Percentiles rank a stretch among this genome's conserved stretches.
Conservation (phyloP, 2,329 filamentous ascomycete species). For the Colletotrichum lini region DNA sequence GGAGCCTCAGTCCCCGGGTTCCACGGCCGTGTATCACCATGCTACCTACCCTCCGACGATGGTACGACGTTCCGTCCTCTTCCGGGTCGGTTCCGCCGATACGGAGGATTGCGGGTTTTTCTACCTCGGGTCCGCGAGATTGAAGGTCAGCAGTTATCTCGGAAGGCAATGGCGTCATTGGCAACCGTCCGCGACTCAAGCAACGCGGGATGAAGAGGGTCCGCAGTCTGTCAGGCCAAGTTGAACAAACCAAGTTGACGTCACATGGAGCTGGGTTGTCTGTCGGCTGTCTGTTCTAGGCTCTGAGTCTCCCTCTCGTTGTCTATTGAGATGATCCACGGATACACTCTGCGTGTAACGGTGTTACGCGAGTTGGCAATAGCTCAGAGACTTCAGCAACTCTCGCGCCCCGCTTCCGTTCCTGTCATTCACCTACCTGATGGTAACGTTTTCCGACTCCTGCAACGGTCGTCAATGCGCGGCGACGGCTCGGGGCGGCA, state of each 20-base stretch:
- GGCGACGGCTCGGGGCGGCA: not conserved
- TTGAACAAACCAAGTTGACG: constrained; percentile 13
- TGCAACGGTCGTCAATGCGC: constrained; percentile 25
- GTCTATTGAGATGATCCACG: not conserved
- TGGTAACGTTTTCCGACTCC: constrained; percentile 1
- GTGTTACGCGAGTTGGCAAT: not conserved
- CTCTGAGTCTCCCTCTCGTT: not conserved
- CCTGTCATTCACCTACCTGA: not conserved
- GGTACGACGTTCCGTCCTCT: constrained; percentile 13
- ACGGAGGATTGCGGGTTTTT: constrained; percentile 25
- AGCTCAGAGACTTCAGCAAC: constrained; percentile 5
- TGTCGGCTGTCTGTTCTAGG: not conserved
- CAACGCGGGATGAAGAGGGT: constrained; percentile 21
- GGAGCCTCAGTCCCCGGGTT: constrained; percentile 32
- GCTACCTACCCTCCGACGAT: constrained; percentile 22
- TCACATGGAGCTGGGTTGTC: constrained; percentile 5
- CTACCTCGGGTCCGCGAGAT: constrained; percentile 22
- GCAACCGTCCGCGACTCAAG: constrained; percentile 25
- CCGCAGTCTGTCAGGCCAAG: constrained; percentile 8
- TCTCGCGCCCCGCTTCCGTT: not conserved
- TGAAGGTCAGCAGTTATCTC: constrained; percentile 21
- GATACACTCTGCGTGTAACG: not conserved
- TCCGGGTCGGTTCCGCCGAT: constrained; percentile 27
- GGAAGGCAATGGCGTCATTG: constrained; percentile 27
- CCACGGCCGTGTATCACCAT: constrained; percentile 40